A percentile compares a stretch with the other conserved stretches of the same genome.
Conservation (phyloP, 23 red algal genomes). For the Cyanidioschyzon merolae region DNA sequence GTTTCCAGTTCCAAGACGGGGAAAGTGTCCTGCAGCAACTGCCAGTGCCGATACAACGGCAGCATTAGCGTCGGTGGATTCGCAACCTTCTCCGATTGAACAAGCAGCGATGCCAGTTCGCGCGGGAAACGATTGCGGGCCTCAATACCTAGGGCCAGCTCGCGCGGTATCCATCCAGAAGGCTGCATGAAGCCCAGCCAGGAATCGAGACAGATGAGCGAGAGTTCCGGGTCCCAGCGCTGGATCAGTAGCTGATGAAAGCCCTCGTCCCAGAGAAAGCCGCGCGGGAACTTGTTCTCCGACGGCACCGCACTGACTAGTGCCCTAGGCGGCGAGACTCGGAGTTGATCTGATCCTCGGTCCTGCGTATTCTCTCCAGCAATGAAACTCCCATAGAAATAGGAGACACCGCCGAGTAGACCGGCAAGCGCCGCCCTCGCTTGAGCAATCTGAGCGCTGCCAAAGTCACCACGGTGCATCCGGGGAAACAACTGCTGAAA, state of each 20-base stretch:
- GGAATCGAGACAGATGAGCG: conserved; percentile 33
- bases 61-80: conserved; percentile 95
- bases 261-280: conserved; percentile 98
- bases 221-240: conserved; percentile 59
- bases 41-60: conserved; percentile 30
- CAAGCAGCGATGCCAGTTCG: conserved; percentile 56
- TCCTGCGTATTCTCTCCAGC: not conserved
- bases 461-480: not conserved
- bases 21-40: conserved; percentile 5
- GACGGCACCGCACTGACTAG: conserved; percentile 75
- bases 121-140: conserved; percentile 59
- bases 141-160: conserved; percentile 86
- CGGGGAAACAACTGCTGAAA: not conserved
- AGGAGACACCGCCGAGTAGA: not conserved
- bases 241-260: conserved; percentile 92
- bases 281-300: conserved; percentile 62
- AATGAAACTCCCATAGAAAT: not conserved
- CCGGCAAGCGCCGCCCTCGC: not conserved
- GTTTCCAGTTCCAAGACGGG: not conserved
- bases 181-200: conserved; percentile 52
- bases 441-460: not conserved
- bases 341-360: not conserved
- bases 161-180: conserved; percentile 91
- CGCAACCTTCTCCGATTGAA: conserved; percentile 64
- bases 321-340: conserved; percentile 7